Evolutionary conservation across 345 rosid species (phyloP).

Genomic region (Limnanthes douglasii): DNA sequence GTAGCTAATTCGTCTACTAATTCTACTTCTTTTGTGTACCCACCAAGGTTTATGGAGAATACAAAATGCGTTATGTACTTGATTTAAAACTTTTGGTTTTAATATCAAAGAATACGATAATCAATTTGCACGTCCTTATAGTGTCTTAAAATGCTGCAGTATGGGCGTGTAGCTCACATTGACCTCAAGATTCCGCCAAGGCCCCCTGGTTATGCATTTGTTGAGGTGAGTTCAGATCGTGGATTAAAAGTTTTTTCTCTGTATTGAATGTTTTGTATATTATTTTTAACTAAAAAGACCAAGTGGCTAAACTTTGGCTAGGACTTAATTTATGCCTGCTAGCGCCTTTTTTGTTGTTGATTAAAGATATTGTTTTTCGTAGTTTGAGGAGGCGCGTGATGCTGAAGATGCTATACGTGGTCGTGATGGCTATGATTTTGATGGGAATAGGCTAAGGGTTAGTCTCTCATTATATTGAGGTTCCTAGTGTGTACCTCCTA

Average conservation of each 20-base stretch:
- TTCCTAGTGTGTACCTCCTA: neutral
- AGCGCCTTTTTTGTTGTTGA: too few species aligned
- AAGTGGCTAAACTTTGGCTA: constrained; percentile 59
- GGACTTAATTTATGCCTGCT: constrained; percentile 7
- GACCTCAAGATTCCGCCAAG: constrained; percentile 97
- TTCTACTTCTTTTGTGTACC: too few species aligned
- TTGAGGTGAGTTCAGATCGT: constrained; percentile 39
- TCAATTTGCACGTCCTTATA: too few species aligned
- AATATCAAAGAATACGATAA: too few species aligned
- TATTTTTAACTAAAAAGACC: constrained; percentile 15
- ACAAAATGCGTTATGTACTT: too few species aligned
- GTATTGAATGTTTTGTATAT: neutral
- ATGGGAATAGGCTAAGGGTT: constrained; percentile 77
- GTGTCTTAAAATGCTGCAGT: too few species aligned
- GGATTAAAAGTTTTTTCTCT: neutral
- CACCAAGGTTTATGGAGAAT: too few species aligned
- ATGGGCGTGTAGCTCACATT: constrained; percentile 77
- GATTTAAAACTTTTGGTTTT: too few species aligned
- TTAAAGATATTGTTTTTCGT: neutral
- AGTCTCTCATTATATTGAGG: constrained; percentile 7
- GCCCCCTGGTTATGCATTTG: constrained; percentile 99
- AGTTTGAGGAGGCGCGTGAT: constrained; percentile 96
- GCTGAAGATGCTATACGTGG: constrained; percentile 96
- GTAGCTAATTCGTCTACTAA: too few species aligned
- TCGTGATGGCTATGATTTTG: constrained; percentile 96